Evolutionary conservation across 2,329 filamentous ascomycete species (phyloP), one percentile per base, ranked within the genome.

Genomic region (Colletotrichum incanum): DNA sequence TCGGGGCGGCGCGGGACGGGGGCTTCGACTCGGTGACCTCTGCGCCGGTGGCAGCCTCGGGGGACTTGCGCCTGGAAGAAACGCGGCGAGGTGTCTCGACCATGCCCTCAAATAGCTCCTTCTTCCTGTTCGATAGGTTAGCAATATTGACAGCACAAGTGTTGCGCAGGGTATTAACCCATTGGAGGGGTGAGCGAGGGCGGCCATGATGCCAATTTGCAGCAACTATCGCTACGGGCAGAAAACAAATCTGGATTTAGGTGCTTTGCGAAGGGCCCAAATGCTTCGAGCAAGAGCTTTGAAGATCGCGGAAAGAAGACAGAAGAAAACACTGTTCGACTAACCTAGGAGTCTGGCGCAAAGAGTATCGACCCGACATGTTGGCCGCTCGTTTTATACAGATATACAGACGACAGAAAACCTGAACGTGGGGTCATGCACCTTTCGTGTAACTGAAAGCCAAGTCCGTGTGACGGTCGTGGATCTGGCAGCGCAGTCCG

Each of bases 91-190:
- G 88, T 11, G 88, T 91, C 79, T 90, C 88, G 72, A 91, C 82
- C 88, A 91, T 89, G 76, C 89, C 89, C 45, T 89, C 85, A 76
- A 89, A 90, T 70, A 89, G 86, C 78, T 90, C 88, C 81, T 89
- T 90, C 81, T 91, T 91, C 75, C 89, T 91, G 65, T 5, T 41
- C 9, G 56, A 56, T 3, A 41, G 6, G 65, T 75, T 31, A 75
- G 72, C 47, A 18, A 26, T 20, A 18, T 20, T 20, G 28, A 26
- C 39, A 11, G 26, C 9, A 34, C 9, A 23, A 20, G 8, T 28
- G 37, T n/a, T 28, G 55, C n/a, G 20, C 7, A 58, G 52, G n/a
- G 39, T 60, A 63, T 60, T 59, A 43, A 68, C 52, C 43, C 26
- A n/a, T 62, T 37, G 34, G 28, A 28, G 43, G 43, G 49, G 39